Evolutionary conservation across 2,329 filamentous ascomycete genomes (phyloP), one percentile per base, ranked within the genome.

Genomic region (Blumeria hordei): DNA sequence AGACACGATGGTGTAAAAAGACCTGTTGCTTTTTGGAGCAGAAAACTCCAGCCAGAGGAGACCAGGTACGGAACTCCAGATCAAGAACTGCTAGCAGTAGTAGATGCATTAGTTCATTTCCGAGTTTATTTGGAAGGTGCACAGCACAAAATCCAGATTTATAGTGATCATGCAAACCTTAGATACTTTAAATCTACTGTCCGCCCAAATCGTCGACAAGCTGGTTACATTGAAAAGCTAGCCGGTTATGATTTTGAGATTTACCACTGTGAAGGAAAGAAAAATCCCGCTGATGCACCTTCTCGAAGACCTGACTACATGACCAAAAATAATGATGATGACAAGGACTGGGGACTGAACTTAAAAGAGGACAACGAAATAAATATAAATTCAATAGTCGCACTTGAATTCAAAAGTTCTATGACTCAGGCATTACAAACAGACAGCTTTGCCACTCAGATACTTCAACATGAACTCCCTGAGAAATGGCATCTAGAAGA

Each of bases 231-330:
- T 14, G 9, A 52, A 35, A 52, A 52, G 18, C n/a, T 52, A 36
- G 49, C 33, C 28, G 49, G 8, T 14, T 52, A 52, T 16, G 33
- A 52, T 37, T 52, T 52, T 16, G 49, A 52, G 14, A 53, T 37
- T 18, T 37, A 53, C 34, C 34, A 53, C n/a, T 53, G 5, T 33
- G 14, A 12, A 9, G n/a, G 50, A 33, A 37, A 12, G 4, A 53
- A 53, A 39, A 53, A 53, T 28, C 50, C 50, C 16, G 50, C 34
- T 9, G 50, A 53, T 28, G 50, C 50, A 39, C 50, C 50, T 16
- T 53, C 33, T 37, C 37, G 50, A 53, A 33, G 34, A 9, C 50
- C 50, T 9, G 50, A 53, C 28, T 53, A 53, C 14, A 37, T 53
- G 34, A 37, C 21, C 16, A 53, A 53, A 21, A 7, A 14, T 18